Conservation (phyloP, 2,329 filamentous ascomycete species). For the Alternaria sp. region DNA sequence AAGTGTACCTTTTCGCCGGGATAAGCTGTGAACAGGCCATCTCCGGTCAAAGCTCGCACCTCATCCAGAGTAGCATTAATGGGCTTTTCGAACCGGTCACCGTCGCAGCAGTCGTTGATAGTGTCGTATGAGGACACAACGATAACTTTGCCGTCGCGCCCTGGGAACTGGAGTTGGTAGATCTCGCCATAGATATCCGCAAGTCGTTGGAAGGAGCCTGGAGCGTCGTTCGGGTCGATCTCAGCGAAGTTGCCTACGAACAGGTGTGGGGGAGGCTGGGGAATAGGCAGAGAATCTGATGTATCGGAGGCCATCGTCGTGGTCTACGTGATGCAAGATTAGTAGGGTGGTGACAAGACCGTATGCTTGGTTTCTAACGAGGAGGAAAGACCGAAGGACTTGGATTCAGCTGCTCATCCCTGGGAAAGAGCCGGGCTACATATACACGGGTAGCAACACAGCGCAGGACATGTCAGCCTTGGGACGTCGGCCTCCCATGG, state of each 20-base stretch:
- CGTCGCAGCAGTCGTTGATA: constrained; percentile 10
- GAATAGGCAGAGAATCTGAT: constrained; percentile 6
- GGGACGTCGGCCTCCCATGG: neutral
- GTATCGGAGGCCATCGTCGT: constrained; percentile 3
- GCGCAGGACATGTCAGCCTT: neutral
- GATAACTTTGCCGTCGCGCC: constrained; percentile 4
- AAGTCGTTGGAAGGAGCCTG: constrained; percentile 4
- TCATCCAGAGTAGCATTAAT: constrained; percentile 10
- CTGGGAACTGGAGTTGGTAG: constrained; percentile 5
- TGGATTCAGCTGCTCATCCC: neutral
- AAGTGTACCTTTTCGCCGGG: constrained; percentile 3
- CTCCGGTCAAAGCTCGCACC: constrained; percentile 6
- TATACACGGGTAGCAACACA: neutral
- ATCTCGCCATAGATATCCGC: constrained; percentile 14
- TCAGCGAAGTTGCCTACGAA: constrained; percentile 7
- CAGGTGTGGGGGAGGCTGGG: constrained; percentile 7
- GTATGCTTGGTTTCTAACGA: neutral
- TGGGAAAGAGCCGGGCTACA: neutral
- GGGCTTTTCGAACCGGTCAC: constrained; percentile 6
- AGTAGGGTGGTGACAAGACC: neutral
- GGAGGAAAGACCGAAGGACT: neutral
- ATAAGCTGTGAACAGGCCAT: constrained; percentile 11
- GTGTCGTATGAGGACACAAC: constrained; percentile 12
- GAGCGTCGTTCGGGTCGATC: constrained; percentile 5
- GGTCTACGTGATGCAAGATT: neutral